Evolutionary conservation across 2,329 filamentous ascomycete genomes (phyloP).

Genomic region (Colletotrichum sp.): DNA sequence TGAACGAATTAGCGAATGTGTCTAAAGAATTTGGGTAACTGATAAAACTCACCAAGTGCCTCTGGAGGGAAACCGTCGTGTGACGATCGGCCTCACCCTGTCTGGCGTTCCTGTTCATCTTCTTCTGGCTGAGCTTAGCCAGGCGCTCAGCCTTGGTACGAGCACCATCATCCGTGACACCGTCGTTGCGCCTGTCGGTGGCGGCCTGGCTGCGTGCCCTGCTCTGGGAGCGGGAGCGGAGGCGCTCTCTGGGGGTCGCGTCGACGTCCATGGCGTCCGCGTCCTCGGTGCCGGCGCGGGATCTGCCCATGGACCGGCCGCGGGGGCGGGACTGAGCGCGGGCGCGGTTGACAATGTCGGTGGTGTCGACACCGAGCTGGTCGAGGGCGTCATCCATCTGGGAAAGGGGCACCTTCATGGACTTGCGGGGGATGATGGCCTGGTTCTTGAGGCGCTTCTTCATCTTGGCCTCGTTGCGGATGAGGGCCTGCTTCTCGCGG

Average conservation of each 20-base stretch:
- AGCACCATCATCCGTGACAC: conserved; percentile 70
- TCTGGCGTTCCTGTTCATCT: conserved; percentile 97
- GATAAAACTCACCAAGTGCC: conserved; percentile 79
- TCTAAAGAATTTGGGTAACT: background rate
- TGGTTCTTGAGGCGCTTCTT: conserved; percentile 98
- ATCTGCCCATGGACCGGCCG: conserved; percentile 72
- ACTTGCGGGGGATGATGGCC: conserved; percentile 86
- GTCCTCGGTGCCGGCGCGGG: conserved; percentile 66
- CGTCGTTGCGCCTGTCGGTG: conserved; percentile 75
- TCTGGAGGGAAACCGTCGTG: conserved; percentile 78
- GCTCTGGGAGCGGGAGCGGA: conserved; percentile 78
- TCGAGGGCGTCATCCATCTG: conserved; percentile 88
- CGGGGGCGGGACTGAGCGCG: conserved; percentile 71
- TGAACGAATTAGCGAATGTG: conserved; percentile 34
- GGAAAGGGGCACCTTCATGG: conserved; percentile 80
- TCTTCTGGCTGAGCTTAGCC: conserved; percentile 91
- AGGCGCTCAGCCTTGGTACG: conserved; percentile 84
- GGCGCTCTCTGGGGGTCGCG: conserved; percentile 57
- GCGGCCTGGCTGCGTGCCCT: conserved; percentile 61
- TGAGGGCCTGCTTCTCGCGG: conserved; percentile 89
- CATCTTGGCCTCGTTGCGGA: conserved; percentile 94
- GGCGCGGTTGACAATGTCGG: conserved; percentile 74
- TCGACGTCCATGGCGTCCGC: conserved; percentile 79
- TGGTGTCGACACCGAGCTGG: conserved; percentile 83
- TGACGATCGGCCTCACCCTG: conserved; percentile 97